Evolutionary conservation across 139 green algal species (phyloP).

Genomic region (Chlorella vulgaris): DNA sequence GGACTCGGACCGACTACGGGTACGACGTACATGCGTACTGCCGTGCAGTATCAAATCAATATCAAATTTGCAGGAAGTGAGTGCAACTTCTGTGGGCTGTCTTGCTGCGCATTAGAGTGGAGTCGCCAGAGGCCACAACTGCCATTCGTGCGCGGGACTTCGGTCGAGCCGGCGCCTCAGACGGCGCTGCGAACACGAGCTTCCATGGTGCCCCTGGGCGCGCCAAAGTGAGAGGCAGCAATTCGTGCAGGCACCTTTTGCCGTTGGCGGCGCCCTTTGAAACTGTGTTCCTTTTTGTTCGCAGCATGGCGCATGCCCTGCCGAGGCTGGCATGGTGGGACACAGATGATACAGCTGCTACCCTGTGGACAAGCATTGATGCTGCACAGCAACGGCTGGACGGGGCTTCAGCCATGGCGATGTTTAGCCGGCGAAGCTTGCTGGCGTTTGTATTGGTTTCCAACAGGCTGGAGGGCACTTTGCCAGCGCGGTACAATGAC

Average conservation of each 20-base stretch:
- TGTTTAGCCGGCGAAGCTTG: background rate
- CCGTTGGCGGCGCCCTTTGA: background rate
- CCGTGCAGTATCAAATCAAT: no score
- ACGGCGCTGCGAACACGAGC: no score
- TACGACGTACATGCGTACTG: no score
- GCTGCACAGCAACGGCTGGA: constrained; percentile 1
- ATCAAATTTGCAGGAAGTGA: no score
- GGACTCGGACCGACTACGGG: no score
- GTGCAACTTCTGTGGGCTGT: no score
- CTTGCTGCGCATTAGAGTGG: no score
- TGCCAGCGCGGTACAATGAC: background rate
- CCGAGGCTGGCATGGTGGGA: background rate
- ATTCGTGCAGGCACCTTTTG: background rate
- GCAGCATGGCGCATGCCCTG: background rate
- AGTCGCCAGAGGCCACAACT: no score
- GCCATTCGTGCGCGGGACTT: no score
- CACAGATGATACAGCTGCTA: background rate
- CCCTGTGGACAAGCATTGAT: background rate
- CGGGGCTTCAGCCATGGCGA: background rate
- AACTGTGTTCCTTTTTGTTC: background rate
- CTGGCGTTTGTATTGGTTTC: background rate
- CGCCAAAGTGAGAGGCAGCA: background rate
- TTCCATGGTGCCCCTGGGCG: background rate
- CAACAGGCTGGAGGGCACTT: background rate
- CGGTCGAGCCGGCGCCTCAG: no score